These are phyloP conservation scores for Halophytophthora batemanensis DNA, from an alignment of 352 stramenopile species.

Conservation along the genomic window DNA sequence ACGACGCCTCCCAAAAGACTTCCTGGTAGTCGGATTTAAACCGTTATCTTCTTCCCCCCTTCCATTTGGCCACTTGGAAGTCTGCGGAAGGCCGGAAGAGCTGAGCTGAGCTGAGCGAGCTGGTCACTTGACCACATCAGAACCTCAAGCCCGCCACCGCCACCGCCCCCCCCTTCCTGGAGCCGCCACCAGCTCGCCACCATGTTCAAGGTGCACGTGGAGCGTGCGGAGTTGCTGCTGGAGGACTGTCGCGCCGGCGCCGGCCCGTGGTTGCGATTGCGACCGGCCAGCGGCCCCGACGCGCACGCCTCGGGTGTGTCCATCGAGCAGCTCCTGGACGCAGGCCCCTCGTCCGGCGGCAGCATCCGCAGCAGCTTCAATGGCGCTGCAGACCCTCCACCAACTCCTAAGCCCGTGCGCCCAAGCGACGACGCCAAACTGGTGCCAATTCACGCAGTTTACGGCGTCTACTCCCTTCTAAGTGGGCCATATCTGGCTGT, in stretches of 20 bases:
- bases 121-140: no score
- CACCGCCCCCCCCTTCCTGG: neutral
- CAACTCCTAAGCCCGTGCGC: slow-evolving; percentile 19
- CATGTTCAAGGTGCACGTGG: slow-evolving; percentile 83
- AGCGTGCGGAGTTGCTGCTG: slow-evolving; percentile 65
- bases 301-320: slow-evolving; percentile 26
- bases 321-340: slow-evolving; percentile 29
- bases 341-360: slow-evolving; percentile 22
- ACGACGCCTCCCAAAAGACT: no score
- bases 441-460: slow-evolving; percentile 47
- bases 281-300: slow-evolving; percentile 27
- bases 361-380: no score
- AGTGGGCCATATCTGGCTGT: slow-evolving; percentile 55
- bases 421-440: slow-evolving; percentile 22
- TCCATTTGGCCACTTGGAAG: no score
- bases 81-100: no score
- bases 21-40: no score
- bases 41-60: no score
- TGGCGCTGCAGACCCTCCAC: no score
- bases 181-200: neutral
- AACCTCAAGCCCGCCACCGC: neutral
- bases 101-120: no score
- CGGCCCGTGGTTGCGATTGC: slow-evolving; percentile 56
- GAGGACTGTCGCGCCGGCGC: slow-evolving; percentile 77
- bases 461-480: slow-evolving; percentile 63